phyloP scores from a whole-genome alignment of 2,329 filamentous ascomycete species.

The Dothistroma septosporum region DNA sequence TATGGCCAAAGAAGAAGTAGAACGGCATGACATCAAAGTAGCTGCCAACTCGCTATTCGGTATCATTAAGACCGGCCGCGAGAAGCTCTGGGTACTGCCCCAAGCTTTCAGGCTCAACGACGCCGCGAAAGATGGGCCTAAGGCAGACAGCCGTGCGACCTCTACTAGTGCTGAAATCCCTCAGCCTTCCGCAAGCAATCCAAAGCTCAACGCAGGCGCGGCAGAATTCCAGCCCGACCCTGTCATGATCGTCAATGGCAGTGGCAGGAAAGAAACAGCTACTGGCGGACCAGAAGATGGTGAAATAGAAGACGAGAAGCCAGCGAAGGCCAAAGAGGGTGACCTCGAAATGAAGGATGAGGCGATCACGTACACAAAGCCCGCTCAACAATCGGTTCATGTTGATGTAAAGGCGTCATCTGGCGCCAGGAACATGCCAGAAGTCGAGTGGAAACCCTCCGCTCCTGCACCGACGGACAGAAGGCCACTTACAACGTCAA shows the following conservation, averaged over 20 bases:
- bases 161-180: slow-evolving; percentile 38
- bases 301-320: slow-evolving; percentile 62
- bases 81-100: slow-evolving; percentile 67
- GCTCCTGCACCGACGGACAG: slow-evolving; percentile 22
- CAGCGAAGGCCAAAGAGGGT: slow-evolving; percentile 21
- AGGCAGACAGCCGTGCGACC: slow-evolving; percentile 27
- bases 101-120: slow-evolving; percentile 58
- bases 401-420: not conserved
- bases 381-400: slow-evolving; percentile 1
- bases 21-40: slow-evolving; percentile 69
- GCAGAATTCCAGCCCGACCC: slow-evolving; percentile 58
- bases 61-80: slow-evolving; percentile 59
- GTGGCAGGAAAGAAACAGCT: slow-evolving; percentile 39
- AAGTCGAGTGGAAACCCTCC: slow-evolving; percentile 20
- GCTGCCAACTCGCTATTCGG: slow-evolving; percentile 68
- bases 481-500: slow-evolving; percentile 16
- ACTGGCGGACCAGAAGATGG: slow-evolving; percentile 57
- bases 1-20: slow-evolving; percentile 53
- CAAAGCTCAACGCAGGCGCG: slow-evolving; percentile 53
- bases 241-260: slow-evolving; percentile 34
- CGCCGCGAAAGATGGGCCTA: slow-evolving; percentile 24
- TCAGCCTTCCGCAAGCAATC: slow-evolving; percentile 41
- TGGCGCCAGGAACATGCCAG: slow-evolving; percentile 11
- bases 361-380: slow-evolving; percentile 4
- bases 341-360: slow-evolving; percentile 27